phyloP scores from a whole-genome alignment of 192 early-diverging fungal species.

The Obelidium mucronatum region DNA sequence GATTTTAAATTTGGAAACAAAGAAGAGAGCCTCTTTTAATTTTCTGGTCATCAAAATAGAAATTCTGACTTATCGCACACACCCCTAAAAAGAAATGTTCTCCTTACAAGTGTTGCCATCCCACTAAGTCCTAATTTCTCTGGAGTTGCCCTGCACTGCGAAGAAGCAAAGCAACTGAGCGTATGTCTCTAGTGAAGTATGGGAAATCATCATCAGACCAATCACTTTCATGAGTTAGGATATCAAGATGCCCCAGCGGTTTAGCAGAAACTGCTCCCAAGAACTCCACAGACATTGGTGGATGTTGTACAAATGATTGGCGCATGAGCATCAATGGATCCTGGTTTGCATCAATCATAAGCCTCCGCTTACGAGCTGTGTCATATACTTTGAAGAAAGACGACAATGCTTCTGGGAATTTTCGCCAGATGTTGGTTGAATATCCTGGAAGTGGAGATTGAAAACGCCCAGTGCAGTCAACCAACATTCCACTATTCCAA shows the following conservation, averaged over 20 bases:
- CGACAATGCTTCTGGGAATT: not conserved
- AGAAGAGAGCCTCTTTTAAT: too few relatives aligned
- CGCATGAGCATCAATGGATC: not conserved
- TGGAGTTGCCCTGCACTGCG: too few relatives aligned
- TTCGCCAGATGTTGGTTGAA: slow-evolving; percentile 1
- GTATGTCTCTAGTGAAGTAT: too few relatives aligned
- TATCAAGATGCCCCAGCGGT: not conserved
- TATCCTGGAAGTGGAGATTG: not conserved
- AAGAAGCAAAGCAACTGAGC: too few relatives aligned
- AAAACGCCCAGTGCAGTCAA: not conserved
- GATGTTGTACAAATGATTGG: not conserved
- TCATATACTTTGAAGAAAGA: not conserved
- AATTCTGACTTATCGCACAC: too few relatives aligned
- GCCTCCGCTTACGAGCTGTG: not conserved
- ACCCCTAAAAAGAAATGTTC: too few relatives aligned
- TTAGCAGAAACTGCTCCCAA: not conserved
- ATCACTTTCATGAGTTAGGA: not conserved
- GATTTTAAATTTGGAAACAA: too few relatives aligned
- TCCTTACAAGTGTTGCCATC: too few relatives aligned
- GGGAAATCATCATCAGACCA: not conserved
- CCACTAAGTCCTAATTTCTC: too few relatives aligned
- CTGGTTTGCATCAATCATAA: not conserved
- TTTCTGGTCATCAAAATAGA: too few relatives aligned
- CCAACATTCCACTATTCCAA: not conserved
- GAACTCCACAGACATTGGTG: not conserved